phyloP scores from a whole-genome alignment of 192 early-diverging fungal species.

The Allomyces arbusculus region DNA sequence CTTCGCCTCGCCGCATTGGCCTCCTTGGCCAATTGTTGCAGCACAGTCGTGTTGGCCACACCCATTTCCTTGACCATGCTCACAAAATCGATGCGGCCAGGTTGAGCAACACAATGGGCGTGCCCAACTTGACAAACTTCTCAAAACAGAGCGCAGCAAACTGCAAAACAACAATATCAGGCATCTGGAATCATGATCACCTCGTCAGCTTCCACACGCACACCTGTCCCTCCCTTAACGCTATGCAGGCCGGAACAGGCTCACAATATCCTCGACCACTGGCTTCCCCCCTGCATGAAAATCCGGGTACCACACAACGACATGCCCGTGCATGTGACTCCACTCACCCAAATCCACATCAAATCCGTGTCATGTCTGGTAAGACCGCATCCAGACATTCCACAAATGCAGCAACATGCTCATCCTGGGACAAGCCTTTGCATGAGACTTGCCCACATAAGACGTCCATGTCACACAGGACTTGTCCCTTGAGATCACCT shows the following conservation, averaged over 20 bases:
- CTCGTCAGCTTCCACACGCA: too few relatives aligned
- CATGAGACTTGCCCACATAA: background rate
- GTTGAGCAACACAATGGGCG: conserved; percentile 22
- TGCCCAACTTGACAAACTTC: conserved; percentile 10
- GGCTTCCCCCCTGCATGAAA: background rate
- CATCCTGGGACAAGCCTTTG: background rate
- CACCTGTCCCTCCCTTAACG: conserved; percentile 41
- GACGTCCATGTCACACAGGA: background rate
- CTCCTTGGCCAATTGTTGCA: conserved; percentile 19
- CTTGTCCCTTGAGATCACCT: background rate
- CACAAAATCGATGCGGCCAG: conserved; percentile 21
- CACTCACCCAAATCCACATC: background rate
- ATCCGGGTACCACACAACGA: background rate
- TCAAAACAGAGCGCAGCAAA: background rate
- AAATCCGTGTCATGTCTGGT: background rate
- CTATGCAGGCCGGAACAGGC: conserved; percentile 52
- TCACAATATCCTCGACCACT: conserved; percentile 9
- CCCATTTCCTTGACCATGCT: conserved; percentile 50
- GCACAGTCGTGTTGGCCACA: conserved; percentile 27
- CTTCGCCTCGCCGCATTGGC: too few relatives aligned
- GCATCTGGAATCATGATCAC: too few relatives aligned
- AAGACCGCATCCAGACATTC: background rate
- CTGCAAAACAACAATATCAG: too few relatives aligned
- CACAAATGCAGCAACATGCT: background rate
- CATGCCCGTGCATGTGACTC: background rate